Evolutionary conservation across 192 early-diverging fungal species (phyloP), one percentile per base, ranked within the genome.

Genomic region (Coemansia sp.): DNA sequence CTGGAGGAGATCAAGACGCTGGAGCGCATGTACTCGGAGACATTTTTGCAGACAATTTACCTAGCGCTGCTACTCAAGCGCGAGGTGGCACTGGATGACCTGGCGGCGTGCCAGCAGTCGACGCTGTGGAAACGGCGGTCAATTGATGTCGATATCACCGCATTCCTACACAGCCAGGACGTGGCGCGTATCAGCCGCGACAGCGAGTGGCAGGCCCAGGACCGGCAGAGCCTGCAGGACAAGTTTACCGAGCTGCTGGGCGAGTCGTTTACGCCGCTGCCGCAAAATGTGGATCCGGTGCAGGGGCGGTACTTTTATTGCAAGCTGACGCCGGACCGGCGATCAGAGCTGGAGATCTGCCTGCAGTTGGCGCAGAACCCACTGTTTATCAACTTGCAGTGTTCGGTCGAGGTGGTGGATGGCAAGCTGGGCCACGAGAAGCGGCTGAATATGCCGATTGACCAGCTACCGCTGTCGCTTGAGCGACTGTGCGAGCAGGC

Each of bases 81-180:
- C 5, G 22, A 56, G 21, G 68, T 71, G 9, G 51, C 75, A 8
- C 30, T 55, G 17, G 68, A 61, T n/a, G 75, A 78, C 31, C 28
- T 78, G 50, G 26, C 47, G 21, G 50, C 64, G 9, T 56, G 62
- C 28, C 69, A 58, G 45, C 53, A 64, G 30, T 71, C 75, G 21
- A 52, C 64, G 30, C 60, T 70, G 22, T 71, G 67, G 75, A 54
- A 50, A 32, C 55, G 46, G 56, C 50, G 62, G 44, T 67, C 68
- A 4, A 71, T 78, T 20, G 69, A 70, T 36, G 64, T 71, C 11
- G 75, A 78, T 40, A 71, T 78, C 23, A 78, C 75, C 5, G 69
- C 69, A 5, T 78, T 78, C 26, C 50, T 78, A n/a, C 75, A 78
- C 35, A 78, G 75, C 60, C 75, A 78, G 53, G 75, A 78, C 23